phyloP scores from a whole-genome alignment of 176 grass and related monocot species.

The Bolboschoenus planiculmis region DNA sequence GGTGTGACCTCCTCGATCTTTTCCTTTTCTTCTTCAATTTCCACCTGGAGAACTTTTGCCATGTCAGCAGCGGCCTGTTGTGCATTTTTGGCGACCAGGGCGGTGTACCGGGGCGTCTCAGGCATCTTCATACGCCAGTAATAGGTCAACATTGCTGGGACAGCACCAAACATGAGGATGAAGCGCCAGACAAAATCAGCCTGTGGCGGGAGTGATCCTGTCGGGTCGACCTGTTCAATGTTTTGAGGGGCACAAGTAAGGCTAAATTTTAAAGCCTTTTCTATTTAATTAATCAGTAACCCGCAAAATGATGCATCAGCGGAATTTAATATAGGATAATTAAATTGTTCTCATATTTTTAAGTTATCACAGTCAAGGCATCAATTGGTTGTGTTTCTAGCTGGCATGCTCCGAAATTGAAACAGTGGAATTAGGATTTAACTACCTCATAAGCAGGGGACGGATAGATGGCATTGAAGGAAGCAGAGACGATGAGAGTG shows the following conservation, averaged over 20 bases:
- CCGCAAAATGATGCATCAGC: neutral
- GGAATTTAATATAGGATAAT: too few species aligned
- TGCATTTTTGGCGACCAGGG: conserved; percentile 18
- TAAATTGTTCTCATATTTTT: neutral
- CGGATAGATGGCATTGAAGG: neutral
- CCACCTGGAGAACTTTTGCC: conserved; percentile 23
- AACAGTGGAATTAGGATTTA: neutral
- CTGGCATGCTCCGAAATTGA: neutral
- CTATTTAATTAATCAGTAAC: neutral
- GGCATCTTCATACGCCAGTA: conserved; percentile 73
- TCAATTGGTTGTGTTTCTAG: neutral
- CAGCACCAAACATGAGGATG: conserved; percentile 51
- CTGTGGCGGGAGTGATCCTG: conserved; percentile 18
- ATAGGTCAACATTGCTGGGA: conserved; percentile 53
- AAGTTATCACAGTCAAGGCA: neutral
- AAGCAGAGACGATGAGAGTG: conserved; percentile 10
- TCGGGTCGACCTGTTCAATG: neutral
- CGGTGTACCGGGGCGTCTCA: conserved; percentile 22
- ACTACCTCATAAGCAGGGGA: neutral
- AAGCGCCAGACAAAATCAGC: conserved; percentile 52
- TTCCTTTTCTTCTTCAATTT: neutral
- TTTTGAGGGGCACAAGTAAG: neutral
- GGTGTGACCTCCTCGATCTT: neutral
- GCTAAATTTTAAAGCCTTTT: neutral
- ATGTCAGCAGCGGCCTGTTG: conserved; percentile 14